Conservation (phyloP, 169 alveolate genomes). For the Plasmodium gaboni region DNA sequence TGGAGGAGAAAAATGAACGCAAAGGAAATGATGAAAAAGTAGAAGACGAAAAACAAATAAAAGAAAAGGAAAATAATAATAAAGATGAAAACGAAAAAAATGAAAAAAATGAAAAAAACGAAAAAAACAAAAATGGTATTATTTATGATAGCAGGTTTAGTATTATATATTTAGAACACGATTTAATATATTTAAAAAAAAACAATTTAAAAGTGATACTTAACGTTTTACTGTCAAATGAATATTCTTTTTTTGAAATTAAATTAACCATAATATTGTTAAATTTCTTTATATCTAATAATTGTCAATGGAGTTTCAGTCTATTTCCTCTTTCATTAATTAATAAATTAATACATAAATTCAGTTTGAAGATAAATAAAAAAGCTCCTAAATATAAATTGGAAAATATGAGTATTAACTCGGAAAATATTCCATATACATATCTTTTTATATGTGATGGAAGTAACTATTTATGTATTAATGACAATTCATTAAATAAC, state of each 20-base stretch:
- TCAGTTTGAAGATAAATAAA: slow-evolving; percentile 31
- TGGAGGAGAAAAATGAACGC: background rate
- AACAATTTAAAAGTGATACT: slow-evolving; percentile 27
- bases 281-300: slow-evolving; percentile 35
- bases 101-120: background rate
- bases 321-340: slow-evolving; percentile 53
- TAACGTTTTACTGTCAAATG: slow-evolving; percentile 16
- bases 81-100: background rate
- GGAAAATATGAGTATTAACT: background rate
- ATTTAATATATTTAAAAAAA: slow-evolving; percentile 60
- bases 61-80: too few species aligned
- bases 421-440: slow-evolving; percentile 11
- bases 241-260: slow-evolving; percentile 39
- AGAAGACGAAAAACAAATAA: too few species aligned
- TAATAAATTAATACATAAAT: slow-evolving; percentile 55
- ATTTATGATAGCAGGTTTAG: slow-evolving; percentile 61
- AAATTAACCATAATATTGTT: slow-evolving; percentile 52
- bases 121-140: background rate
- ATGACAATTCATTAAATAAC: slow-evolving; percentile 38
- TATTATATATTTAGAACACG: slow-evolving; percentile 50
- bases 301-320: background rate
- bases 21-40: background rate
- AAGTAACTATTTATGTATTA: slow-evolving; percentile 54
- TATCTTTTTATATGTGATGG: slow-evolving; percentile 74
- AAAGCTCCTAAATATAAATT: slow-evolving; percentile 5